phyloP scores from a whole-genome alignment of 192 early-diverging fungal genomes.

The Dissophora ornata region DNA sequence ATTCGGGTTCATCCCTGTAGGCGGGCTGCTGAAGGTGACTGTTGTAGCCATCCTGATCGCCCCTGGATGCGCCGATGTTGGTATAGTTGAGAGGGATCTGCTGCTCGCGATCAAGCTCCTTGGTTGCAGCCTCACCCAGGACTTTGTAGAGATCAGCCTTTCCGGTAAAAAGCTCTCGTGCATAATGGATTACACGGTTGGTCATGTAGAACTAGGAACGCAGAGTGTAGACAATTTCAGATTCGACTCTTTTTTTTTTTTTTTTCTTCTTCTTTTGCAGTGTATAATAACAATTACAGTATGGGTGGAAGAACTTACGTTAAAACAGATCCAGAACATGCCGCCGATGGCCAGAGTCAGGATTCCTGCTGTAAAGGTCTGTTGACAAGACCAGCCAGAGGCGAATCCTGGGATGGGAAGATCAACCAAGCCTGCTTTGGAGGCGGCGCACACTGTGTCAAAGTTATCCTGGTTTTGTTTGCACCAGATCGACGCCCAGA shows the following conservation, averaged over 20 bases:
- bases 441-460: conserved; percentile 25
- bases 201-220: conserved; percentile 47
- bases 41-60: conserved; percentile 13
- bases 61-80: conserved; percentile 21
- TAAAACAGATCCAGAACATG: conserved; percentile 32
- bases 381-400: conserved; percentile 34
- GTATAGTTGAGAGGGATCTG: conserved; percentile 53
- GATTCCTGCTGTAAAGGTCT: conserved; percentile 15
- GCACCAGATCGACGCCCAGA: conserved; percentile 39
- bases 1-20: conserved; percentile 48
- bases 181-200: conserved; percentile 54
- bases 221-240: neutral
- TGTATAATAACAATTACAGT: neutral
- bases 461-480: conserved; percentile 26
- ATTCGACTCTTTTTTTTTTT: neutral
- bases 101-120: conserved; percentile 49
- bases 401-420: conserved; percentile 29
- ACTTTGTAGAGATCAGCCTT: conserved; percentile 41
- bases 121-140: conserved; percentile 39
- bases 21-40: conserved; percentile 20
- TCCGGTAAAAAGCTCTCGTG: conserved; percentile 36
- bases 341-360: conserved; percentile 33
- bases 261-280: neutral
- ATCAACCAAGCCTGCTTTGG: conserved; percentile 8
- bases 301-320: conserved; percentile 14